phyloP scores from a whole-genome alignment of 116 monocot genomes.

The Cymodocea nodosa region DNA sequence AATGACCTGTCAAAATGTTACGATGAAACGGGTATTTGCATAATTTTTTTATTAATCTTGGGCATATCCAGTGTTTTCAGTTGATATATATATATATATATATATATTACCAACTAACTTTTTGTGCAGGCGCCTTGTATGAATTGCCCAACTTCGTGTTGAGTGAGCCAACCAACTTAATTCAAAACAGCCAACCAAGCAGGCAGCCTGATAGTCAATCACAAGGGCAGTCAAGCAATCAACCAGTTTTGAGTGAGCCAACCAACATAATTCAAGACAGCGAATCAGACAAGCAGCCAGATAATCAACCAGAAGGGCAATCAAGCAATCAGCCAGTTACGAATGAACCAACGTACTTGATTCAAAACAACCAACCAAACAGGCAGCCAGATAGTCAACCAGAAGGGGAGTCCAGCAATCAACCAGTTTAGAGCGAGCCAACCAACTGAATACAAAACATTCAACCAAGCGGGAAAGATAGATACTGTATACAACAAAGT shows the following conservation, averaged over 20 bases:
- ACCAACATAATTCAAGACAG: slow-evolving; percentile 49
- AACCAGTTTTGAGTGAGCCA: slow-evolving; percentile 66
- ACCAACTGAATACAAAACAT: slow-evolving; percentile 45
- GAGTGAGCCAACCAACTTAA: slow-evolving; percentile 86
- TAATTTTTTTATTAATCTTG: background rate
- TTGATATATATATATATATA: background rate
- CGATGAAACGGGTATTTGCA: slow-evolving; percentile 68
- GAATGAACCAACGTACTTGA: slow-evolving; percentile 83
- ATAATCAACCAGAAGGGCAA: no score
- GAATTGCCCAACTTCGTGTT: slow-evolving; percentile 88
- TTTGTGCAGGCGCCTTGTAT: slow-evolving; percentile 51
- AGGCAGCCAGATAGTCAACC: background rate
- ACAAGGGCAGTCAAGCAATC: no score
- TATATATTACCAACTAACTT: background rate
- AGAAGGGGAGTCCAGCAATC: no score
- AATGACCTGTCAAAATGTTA: slow-evolving; percentile 81
- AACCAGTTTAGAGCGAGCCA: slow-evolving; percentile 66
- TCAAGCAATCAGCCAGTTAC: slow-evolving; percentile 19
- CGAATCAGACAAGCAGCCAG: background rate
- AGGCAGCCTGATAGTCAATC: background rate
- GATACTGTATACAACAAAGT: no score
- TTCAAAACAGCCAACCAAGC: slow-evolving; percentile 4
- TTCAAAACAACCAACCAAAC: slow-evolving; percentile 3
- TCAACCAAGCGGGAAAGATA: background rate
- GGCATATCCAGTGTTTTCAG: background rate